Evolutionary conservation across 768 basidiomycete genomes (phyloP).

Genomic region (Trametes maxima): DNA sequence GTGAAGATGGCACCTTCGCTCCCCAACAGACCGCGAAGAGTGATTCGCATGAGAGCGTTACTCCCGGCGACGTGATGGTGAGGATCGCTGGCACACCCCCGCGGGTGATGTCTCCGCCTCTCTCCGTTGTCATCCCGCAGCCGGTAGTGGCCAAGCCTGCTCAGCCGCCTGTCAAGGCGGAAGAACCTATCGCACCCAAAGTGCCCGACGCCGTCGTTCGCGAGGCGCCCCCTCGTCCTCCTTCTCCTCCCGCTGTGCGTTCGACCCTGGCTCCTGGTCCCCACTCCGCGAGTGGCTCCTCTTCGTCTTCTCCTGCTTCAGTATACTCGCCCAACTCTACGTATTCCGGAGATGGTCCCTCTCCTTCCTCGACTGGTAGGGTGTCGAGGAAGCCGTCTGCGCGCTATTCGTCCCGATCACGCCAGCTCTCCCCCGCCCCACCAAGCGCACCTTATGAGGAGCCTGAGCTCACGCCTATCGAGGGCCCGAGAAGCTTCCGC

Average conservation of each 20-base stretch:
- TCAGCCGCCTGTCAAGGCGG: neutral
- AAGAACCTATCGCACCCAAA: slow-evolving; percentile 16
- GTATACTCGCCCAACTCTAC: slow-evolving; percentile 12
- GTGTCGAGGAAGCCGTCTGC: slow-evolving; percentile 11
- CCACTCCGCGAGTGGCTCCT: slow-evolving; percentile 3
- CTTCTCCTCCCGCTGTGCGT: slow-evolving; percentile 20
- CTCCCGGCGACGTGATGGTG: slow-evolving; percentile 5
- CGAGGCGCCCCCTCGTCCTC: slow-evolving; percentile 20
- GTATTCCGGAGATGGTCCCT: slow-evolving; percentile 13
- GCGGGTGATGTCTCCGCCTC: slow-evolving; percentile 21
- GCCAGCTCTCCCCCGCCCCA: neutral
- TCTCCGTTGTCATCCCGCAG: slow-evolving; percentile 22
- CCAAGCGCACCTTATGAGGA: slow-evolving; percentile 22
- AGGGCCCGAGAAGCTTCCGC: slow-evolving; percentile 31
- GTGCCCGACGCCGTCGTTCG: slow-evolving; percentile 22
- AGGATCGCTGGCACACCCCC: slow-evolving; percentile 9
- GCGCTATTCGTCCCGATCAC: slow-evolving; percentile 2
- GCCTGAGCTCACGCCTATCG: slow-evolving; percentile 24
- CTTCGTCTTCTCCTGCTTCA: slow-evolving; percentile 17
- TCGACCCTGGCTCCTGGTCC: slow-evolving; percentile 23
- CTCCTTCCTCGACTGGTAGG: slow-evolving; percentile 10
- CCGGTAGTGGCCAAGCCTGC: neutral
- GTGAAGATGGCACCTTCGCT: slow-evolving; percentile 12
- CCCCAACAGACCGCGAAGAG: neutral
- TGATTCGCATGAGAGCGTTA: neutral